Evolutionary conservation across 306 rosid species (phyloP).

Genomic region (Hippophae tibetana): DNA sequence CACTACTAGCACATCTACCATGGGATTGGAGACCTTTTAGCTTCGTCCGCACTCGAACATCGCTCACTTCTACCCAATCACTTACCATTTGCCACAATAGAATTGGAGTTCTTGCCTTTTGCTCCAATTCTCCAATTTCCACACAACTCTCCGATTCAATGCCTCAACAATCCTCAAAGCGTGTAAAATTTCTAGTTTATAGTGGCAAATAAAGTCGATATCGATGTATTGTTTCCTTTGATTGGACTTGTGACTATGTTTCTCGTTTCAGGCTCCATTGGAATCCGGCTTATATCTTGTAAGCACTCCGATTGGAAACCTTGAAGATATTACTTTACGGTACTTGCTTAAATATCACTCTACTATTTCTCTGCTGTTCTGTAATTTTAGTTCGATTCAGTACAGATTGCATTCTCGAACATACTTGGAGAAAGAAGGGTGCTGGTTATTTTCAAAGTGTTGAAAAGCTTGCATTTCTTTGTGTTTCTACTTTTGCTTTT

Average conservation of each 20-base stretch:
- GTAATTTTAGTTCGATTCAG: too few relatives aligned
- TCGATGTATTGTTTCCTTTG: not conserved
- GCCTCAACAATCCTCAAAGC: constrained; percentile 35
- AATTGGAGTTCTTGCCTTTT: constrained; percentile 16
- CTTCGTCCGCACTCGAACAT: constrained; percentile 9
- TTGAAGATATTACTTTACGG: constrained; percentile 74
- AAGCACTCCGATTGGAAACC: constrained; percentile 85
- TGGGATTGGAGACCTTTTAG: constrained; percentile 15
- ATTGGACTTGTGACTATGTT: not conserved
- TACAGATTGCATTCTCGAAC: too few relatives aligned
- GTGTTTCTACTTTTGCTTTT: not conserved
- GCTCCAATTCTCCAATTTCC: constrained; percentile 27
- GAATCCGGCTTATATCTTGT: constrained; percentile 80
- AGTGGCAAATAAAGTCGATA: not conserved
- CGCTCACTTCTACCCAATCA: constrained; percentile 15
- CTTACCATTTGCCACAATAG: constrained; percentile 14
- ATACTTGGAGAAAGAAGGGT: too few relatives aligned
- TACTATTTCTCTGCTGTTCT: too few relatives aligned
- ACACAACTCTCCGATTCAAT: constrained; percentile 15
- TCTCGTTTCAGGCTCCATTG: constrained; percentile 35
- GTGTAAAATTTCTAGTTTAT: constrained; percentile 24
- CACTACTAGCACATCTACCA: constrained; percentile 25
- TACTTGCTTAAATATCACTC: constrained; percentile 3
- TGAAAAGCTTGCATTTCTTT: not conserved
- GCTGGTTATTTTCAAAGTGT: too few relatives aligned